These are phyloP conservation scores for Wallemia hederae DNA, from an alignment of 1,284 basidiomycete species.

Conservation along the genomic window DNA sequence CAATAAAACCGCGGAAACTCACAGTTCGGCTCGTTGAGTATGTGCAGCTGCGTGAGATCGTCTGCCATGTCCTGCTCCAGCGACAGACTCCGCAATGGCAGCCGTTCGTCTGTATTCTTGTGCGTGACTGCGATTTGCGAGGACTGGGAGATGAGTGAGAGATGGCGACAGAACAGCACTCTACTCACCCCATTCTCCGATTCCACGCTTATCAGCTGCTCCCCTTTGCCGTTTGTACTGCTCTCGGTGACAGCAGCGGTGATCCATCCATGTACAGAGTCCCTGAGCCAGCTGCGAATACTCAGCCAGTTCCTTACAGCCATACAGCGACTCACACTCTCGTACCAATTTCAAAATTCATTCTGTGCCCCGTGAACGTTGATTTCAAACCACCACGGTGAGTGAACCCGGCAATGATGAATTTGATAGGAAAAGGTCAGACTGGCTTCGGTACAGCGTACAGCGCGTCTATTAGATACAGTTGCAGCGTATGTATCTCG, in stretches of 20 bases:
- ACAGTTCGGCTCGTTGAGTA: background rate
- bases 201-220: background rate
- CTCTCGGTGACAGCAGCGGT: background rate
- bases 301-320: background rate
- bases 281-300: background rate
- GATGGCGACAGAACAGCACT: background rate
- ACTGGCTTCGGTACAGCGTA: background rate
- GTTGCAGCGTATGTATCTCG: too few species aligned
- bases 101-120: background rate
- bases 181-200: background rate
- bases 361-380: background rate
- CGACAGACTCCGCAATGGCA: background rate
- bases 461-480: background rate
- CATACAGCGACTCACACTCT: background rate
- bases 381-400: background rate
- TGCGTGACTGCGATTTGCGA: background rate
- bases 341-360: background rate
- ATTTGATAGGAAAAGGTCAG: background rate
- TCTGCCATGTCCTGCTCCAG: background rate
- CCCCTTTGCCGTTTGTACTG: background rate
- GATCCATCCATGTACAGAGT: background rate
- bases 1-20: background rate
- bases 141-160: background rate
- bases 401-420: background rate
- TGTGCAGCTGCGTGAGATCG: background rate